A percentile compares a stretch with the other conserved stretches of the same genome.
Evolutionary conservation across 75 land plant species (phyloP).

Genomic region (Isoetes taiwanensis): DNA sequence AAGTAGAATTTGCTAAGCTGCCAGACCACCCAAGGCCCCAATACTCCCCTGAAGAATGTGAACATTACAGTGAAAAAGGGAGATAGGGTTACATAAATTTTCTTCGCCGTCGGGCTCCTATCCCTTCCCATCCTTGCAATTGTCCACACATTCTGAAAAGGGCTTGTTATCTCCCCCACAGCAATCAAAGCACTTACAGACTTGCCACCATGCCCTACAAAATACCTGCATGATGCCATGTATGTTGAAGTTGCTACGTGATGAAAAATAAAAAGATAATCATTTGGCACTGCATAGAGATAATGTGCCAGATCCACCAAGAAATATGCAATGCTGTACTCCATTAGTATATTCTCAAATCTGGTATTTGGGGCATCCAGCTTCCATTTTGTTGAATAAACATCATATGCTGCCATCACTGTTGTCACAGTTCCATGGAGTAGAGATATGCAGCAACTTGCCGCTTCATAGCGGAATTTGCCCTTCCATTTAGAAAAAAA

Average conservation of each 20-base stretch:
- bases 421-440: constrained; percentile 60
- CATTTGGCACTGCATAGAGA: too few species aligned
- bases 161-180: constrained; percentile 63
- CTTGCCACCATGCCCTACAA: constrained; percentile 42
- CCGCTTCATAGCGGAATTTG: constrained; percentile 37
- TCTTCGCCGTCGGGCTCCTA: constrained; percentile 18
- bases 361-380: constrained; percentile 44
- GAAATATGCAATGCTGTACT: constrained; percentile 73
- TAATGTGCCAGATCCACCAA: too few species aligned
- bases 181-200: constrained; percentile 50
- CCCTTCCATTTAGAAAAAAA: constrained; percentile 19
- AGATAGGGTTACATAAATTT: constrained; percentile 27
- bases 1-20: constrained; percentile 41
- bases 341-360: constrained; percentile 43
- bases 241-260: constrained; percentile 66
- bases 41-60: constrained; percentile 32
- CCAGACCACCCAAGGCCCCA: constrained; percentile 45
- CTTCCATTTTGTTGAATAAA: too few species aligned
- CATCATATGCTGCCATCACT: constrained; percentile 26
- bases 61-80: constrained; percentile 41
- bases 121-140: constrained; percentile 27
- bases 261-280: constrained; percentile 76
- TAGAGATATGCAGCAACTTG: constrained; percentile 73
- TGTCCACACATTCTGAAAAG: constrained; percentile 73
- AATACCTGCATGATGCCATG: constrained; percentile 55